phyloP scores from a whole-genome alignment of 179 eudicot species.

The Actinidia polygama region DNA sequence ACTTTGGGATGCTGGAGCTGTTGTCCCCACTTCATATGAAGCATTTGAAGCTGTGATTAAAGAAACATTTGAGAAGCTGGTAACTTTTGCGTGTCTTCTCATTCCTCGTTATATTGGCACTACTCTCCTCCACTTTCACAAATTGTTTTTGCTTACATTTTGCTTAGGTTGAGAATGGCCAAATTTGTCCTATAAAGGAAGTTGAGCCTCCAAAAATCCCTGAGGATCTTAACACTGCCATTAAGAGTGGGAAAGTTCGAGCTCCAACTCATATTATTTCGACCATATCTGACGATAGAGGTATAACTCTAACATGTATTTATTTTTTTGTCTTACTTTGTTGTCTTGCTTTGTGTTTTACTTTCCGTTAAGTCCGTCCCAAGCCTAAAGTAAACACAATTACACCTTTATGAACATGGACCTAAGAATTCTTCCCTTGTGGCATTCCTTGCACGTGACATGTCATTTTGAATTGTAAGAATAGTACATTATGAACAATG shows the following conservation, averaged over 20 bases:
- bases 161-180: conserved; percentile 74
- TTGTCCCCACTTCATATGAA: conserved; percentile 94
- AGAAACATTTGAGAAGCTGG: conserved; percentile 87
- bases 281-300: conserved; percentile 97
- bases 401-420: neutral
- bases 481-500: too few relatives aligned
- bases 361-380: too few relatives aligned
- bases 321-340: neutral
- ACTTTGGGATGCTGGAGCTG: conserved; percentile 89
- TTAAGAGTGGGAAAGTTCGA: conserved; percentile 98
- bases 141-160: neutral
- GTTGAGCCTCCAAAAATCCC: conserved; percentile 96
- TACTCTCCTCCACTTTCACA: neutral
- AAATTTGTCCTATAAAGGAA: conserved; percentile 80
- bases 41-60: conserved; percentile 83
- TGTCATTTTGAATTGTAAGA: too few relatives aligned
- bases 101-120: neutral
- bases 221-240: conserved; percentile 89
- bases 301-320: conserved; percentile 29
- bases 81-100: conserved; percentile 24
- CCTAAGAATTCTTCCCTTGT: neutral
- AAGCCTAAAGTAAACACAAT: too few relatives aligned
- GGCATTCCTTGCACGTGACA: too few relatives aligned
- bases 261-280: conserved; percentile 99
- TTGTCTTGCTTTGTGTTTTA: neutral